Evolutionary conservation across 2,329 filamentous ascomycete genomes (phyloP).

Genomic region (Tolypocladium amazonense): DNA sequence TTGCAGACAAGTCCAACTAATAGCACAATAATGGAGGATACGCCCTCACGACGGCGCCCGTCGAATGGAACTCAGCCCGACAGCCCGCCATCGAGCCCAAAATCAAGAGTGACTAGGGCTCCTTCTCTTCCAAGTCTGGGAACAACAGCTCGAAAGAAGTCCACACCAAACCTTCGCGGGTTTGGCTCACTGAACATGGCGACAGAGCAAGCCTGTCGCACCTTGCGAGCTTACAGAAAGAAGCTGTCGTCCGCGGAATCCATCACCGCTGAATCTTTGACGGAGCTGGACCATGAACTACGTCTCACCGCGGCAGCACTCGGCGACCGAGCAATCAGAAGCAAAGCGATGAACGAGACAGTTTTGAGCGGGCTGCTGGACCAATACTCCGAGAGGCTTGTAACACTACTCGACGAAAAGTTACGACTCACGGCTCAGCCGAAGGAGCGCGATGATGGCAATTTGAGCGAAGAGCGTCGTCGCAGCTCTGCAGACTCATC

Average conservation of each 20-base stretch:
- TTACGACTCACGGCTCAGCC: slow-evolving; percentile 37
- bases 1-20: slow-evolving; percentile 28
- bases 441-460: slow-evolving; percentile 18
- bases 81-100: slow-evolving; percentile 42
- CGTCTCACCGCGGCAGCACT: slow-evolving; percentile 52
- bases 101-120: slow-evolving; percentile 31
- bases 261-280: slow-evolving; percentile 46
- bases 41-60: slow-evolving; percentile 36
- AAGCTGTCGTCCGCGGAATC: slow-evolving; percentile 47
- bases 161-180: slow-evolving; percentile 32
- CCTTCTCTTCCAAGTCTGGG: slow-evolving; percentile 45
- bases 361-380: slow-evolving; percentile 56
- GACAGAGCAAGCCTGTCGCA: slow-evolving; percentile 54
- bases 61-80: slow-evolving; percentile 32
- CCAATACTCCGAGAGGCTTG: slow-evolving; percentile 63
- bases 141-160: slow-evolving; percentile 36
- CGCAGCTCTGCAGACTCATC: slow-evolving; percentile 23
- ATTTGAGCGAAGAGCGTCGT: slow-evolving; percentile 17
- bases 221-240: slow-evolving; percentile 51
- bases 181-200: slow-evolving; percentile 50
- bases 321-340: slow-evolving; percentile 44
- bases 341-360: slow-evolving; percentile 44
- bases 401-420: slow-evolving; percentile 63
- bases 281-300: slow-evolving; percentile 54
- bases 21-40: slow-evolving; percentile 30